Evolutionary conservation across 2,329 filamentous ascomycete species (phyloP), one percentile per base, ranked within the genome.

Genomic region (Calonectria crousiana): DNA sequence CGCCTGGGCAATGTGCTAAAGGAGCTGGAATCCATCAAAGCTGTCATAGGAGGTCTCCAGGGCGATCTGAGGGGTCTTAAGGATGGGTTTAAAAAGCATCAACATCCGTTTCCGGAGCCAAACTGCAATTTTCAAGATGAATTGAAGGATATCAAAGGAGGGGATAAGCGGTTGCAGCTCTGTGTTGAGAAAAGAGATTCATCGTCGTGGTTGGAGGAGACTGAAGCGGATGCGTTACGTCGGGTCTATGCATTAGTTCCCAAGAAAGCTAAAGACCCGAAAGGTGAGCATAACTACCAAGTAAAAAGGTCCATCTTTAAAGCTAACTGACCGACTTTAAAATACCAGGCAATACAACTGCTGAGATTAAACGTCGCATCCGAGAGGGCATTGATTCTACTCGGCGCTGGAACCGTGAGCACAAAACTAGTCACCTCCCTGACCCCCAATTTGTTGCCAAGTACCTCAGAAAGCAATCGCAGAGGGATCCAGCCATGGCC

Each of bases 371-470:
- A 8, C 65, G 66, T 5, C 84, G 84, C 47, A 82, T 86, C 56
- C 73, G 79, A n/a, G 84, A 86, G 47, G 74, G 83, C 23, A 80
- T 86, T 72, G 77, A 77, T 67, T 86, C 84, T 0, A 86, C 84
- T 14, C 82, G 83, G 52, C 83, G 84, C 49, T 86, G 84, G 84
- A 84, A 86, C 74, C 79, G 79, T 34, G 84, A 85, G 36, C 83
- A 84, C 78, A 85, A 85, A 68, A 81, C 76, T 8, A 85, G 83
- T 2, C 60, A 51, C 32, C 74, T 81, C 51, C 41, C 74, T n/a
- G 84, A 85, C 38, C 78, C 77, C 20, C 69, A 74, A 13, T 86
- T 85, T 65, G 77, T 78, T 32, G 73, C 74, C 20, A 79, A 77
- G 28, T 86, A 86, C 67, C 80, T 86, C 65, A 80, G 76, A 68